Base-by-base conservation (phyloP, 2,329 filamentous ascomycete genomes). In the Colletotrichum tofieldiae region DNA sequence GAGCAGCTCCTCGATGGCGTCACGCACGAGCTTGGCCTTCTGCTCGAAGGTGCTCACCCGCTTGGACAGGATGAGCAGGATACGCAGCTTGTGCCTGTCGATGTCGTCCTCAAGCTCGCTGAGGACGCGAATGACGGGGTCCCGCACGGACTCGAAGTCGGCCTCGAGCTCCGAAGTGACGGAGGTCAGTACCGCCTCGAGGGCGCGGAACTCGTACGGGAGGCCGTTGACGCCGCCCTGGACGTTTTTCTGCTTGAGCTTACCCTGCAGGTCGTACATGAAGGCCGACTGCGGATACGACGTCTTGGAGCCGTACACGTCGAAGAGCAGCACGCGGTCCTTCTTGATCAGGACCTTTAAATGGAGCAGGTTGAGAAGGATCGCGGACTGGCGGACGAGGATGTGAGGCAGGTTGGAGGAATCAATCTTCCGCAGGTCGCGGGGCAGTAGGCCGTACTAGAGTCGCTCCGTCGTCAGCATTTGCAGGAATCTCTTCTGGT, bases 11-110 rank as follows among this genome's bases (percentile, higher is more conserved):
- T 98, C 95, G 70, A 99, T 95, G 32, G 96, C 95, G 79, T 98
- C 96, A 72, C 96, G 90, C 56, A 99, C 96, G 39, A 99, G 86
- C 78, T 96, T 93, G 20, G 95, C 96, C 81, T 98, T 98, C 82
- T 98, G 96, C 84, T 98, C 96, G 81, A 99, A 99, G 2, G 95
- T 98, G 80, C 94, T 96, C 62, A 99, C 88, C 77, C 96, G 94
- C 85, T 99, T 99, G 32, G 94, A 98, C 80, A 98, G 92, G 71
- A 98, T 95, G 68, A 99, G 91, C 56, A 99, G 88, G 76, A 97
- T 90, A 9, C 96, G 90, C 59, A 99, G 87, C 85, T 98, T 98
- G 81, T 98, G 94, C 54, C 96, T 89, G 80, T 98, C 96, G 72
- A 99, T 98, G 76, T 98, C 96, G 78, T 98, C 95, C 84, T 99